These are phyloP conservation scores for Leccinum subtestaceum DNA, from an alignment of 768 basidiomycete species.

Conservation along the genomic window DNA sequence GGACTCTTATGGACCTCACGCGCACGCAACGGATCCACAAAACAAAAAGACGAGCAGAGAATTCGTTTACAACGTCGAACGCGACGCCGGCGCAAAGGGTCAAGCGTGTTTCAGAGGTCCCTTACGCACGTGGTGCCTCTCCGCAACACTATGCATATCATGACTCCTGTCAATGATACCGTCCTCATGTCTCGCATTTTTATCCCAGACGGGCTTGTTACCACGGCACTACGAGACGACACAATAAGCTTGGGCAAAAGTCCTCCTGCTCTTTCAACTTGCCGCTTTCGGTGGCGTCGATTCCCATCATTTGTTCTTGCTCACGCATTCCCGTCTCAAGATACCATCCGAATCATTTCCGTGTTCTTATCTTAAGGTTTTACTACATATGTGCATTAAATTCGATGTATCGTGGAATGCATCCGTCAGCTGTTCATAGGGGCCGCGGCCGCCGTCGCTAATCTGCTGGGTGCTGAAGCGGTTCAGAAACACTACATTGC, in stretches of 20 bases:
- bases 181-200: slow-evolving; percentile 2
- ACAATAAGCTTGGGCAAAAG: slow-evolving; percentile 5
- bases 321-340: neutral
- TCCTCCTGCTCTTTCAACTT: slow-evolving; percentile 19
- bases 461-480: neutral
- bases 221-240: slow-evolving; percentile 1
- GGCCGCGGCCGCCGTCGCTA: neutral
- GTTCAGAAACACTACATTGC: slow-evolving; percentile 16
- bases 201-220: neutral
- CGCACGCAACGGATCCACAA: neutral
- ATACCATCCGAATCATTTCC: neutral
- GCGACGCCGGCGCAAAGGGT: neutral
- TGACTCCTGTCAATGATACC: neutral
- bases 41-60: neutral
- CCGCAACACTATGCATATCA: neutral
- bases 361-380: slow-evolving; percentile 7
- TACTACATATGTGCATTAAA: slow-evolving; percentile 8
- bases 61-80: slow-evolving; percentile 2
- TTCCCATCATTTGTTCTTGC: slow-evolving; percentile 9
- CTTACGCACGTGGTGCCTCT: slow-evolving; percentile 8
- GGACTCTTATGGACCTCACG: slow-evolving; percentile 1
- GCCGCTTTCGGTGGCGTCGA: slow-evolving; percentile 15
- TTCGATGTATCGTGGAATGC: slow-evolving; percentile 4
- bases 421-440: neutral
- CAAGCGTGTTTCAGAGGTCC: neutral